These are phyloP conservation scores for Thalassiosira oceanica DNA, from an alignment of 352 stramenopile species.

Conservation along the genomic window DNA sequence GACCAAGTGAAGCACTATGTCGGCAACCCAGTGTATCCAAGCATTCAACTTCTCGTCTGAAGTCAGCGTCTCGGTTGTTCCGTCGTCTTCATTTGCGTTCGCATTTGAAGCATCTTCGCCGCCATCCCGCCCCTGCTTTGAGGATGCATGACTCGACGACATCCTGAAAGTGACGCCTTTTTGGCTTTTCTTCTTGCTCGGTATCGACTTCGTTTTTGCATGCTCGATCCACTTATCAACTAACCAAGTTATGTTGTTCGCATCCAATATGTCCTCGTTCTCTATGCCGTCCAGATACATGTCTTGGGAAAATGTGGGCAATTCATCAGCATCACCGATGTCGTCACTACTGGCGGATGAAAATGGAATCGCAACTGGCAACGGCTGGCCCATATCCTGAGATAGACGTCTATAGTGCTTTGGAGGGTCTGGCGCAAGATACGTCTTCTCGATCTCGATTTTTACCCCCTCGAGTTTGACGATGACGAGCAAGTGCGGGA, in stretches of 20 bases:
- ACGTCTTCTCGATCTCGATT: constrained; percentile 51
- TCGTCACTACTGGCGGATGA: too few species aligned
- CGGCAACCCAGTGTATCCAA: constrained; percentile 8
- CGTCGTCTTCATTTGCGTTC: too few species aligned
- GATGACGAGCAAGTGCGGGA: constrained; percentile 24
- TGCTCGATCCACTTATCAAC: constrained; percentile 51
- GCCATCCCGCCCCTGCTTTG: too few species aligned
- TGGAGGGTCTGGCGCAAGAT: constrained; percentile 41
- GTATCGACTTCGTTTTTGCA: too few species aligned
- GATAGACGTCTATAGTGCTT: constrained; percentile 4
- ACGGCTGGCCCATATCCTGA: not conserved
- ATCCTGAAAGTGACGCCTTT: too few species aligned
- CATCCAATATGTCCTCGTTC: constrained; percentile 26
- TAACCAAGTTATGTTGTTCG: constrained; percentile 36
- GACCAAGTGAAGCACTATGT: constrained; percentile 14
- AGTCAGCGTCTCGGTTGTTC: not conserved
- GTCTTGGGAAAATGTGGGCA: constrained; percentile 46
- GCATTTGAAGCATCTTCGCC: not conserved
- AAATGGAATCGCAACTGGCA: not conserved
- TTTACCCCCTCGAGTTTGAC: constrained; percentile 35
- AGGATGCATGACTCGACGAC: too few species aligned
- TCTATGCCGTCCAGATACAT: constrained; percentile 26
- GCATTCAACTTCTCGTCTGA: constrained; percentile 30
- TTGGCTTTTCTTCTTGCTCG: too few species aligned
- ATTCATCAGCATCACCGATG: not conserved